Evolutionary conservation across 2,329 filamentous ascomycete species (phyloP).

Genomic region (Claviceps fusiformis): DNA sequence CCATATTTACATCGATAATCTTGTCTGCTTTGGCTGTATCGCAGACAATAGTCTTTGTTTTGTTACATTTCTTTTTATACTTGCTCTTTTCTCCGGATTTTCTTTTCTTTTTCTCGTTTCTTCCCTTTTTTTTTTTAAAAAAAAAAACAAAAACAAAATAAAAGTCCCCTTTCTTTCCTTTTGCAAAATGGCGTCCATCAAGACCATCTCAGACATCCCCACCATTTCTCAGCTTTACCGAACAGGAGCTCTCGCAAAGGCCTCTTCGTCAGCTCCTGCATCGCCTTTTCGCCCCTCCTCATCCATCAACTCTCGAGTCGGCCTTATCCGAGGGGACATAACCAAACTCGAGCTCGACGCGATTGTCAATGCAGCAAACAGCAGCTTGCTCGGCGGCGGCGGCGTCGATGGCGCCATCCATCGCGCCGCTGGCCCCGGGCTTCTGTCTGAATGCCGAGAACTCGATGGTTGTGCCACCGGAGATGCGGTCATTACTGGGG

Average conservation of each 20-base stretch:
- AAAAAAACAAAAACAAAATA: background rate
- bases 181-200: constrained; percentile 8
- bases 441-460: constrained; percentile 57
- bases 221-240: constrained; percentile 53
- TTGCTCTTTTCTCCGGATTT: no score
- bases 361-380: constrained; percentile 90
- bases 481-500: constrained; percentile 67
- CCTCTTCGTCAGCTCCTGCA: constrained; percentile 3
- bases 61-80: no score
- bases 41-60: no score
- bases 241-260: constrained; percentile 19
- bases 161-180: no score
- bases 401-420: constrained; percentile 88
- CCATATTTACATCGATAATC: background rate
- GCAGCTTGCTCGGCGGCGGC: constrained; percentile 66
- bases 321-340: constrained; percentile 63
- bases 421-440: constrained; percentile 55
- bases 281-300: constrained; percentile 26
- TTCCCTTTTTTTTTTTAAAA: no score
- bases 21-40: background rate
- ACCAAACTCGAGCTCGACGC: constrained; percentile 64
- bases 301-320: constrained; percentile 55
- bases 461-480: constrained; percentile 66
- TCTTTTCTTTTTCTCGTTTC: no score
- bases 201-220: constrained; percentile 41